phyloP scores from a whole-genome alignment of 1,284 basidiomycete species.

The Leccinum variabile region DNA sequence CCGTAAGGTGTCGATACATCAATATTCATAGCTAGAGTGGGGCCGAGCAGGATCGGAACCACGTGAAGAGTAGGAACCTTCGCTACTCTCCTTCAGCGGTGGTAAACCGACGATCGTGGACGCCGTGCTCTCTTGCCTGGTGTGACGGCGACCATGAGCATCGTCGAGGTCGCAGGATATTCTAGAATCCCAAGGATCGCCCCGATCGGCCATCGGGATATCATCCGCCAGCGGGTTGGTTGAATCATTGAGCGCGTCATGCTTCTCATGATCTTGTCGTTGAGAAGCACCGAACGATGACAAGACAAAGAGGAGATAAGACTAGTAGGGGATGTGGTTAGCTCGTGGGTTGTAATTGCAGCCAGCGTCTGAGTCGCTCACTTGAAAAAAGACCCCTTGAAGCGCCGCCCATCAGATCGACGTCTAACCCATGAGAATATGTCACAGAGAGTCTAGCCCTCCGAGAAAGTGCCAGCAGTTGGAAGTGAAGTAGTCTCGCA shows the following conservation, averaged over 20 bases:
- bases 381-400: slow-evolving; percentile 84
- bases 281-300: slow-evolving; percentile 75
- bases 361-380: slow-evolving; percentile 33
- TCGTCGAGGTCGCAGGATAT: slow-evolving; percentile 49
- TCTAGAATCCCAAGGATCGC: slow-evolving; percentile 74
- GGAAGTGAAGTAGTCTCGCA: slow-evolving; percentile 67
- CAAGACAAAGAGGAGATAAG: slow-evolving; percentile 69
- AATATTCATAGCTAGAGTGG: slow-evolving; percentile 47
- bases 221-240: slow-evolving; percentile 60
- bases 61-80: slow-evolving; percentile 23
- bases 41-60: slow-evolving; percentile 31
- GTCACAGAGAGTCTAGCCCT: slow-evolving; percentile 73
- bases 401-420: slow-evolving; percentile 87
- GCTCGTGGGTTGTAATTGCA: neutral
- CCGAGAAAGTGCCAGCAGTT: slow-evolving; percentile 40
- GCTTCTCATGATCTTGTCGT: slow-evolving; percentile 77
- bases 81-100: slow-evolving; percentile 44
- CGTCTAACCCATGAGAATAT: slow-evolving; percentile 88
- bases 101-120: slow-evolving; percentile 56
- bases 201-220: slow-evolving; percentile 63
- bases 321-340: slow-evolving; percentile 42
- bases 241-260: slow-evolving; percentile 73
- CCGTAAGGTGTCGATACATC: neutral
- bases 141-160: slow-evolving; percentile 43
- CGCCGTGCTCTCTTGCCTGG: slow-evolving; percentile 51